These are phyloP conservation scores for Coemansia sp. DNA, from an alignment of 192 early-diverging fungal genomes.

Conservation along the genomic window DNA sequence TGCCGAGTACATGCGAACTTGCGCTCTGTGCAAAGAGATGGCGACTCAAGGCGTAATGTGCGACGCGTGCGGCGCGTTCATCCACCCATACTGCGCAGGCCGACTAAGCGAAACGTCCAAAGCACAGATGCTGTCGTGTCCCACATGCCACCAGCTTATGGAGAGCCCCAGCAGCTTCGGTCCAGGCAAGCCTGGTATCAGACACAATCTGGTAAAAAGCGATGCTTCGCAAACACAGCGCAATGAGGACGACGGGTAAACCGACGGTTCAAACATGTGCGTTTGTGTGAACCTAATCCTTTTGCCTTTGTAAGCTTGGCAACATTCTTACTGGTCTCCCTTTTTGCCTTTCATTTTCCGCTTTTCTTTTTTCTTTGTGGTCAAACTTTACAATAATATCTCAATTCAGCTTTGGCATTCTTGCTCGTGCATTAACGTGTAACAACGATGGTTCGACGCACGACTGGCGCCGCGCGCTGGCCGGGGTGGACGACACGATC, in stretches of 20 bases:
- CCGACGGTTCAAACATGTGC: not conserved
- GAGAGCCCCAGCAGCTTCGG: slow-evolving; percentile 18
- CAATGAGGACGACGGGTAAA: not conserved
- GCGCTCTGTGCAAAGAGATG: slow-evolving; percentile 38
- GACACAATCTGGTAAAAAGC: not conserved
- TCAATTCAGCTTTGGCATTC: not conserved
- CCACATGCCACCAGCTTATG: slow-evolving; percentile 24
- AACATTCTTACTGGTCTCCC: too few relatives aligned
- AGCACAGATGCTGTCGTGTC: slow-evolving; percentile 15
- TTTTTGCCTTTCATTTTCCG: not conserved
- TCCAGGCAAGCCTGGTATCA: slow-evolving; percentile 22
- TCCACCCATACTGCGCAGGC: slow-evolving; percentile 39
- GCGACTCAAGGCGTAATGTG: slow-evolving; percentile 34
- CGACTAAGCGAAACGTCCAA: slow-evolving; percentile 11
- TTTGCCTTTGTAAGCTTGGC: not conserved
- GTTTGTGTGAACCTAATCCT: not conserved
- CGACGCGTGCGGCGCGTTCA: slow-evolving; percentile 14
- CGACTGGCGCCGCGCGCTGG: slow-evolving; percentile 1
- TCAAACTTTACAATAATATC: not conserved
- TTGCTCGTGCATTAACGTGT: not conserved
- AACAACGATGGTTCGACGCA: slow-evolving; percentile 1
- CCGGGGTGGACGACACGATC: not conserved
- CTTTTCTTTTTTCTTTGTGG: not conserved
- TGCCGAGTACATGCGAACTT: slow-evolving; percentile 25
- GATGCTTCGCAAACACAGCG: not conserved